Conservation (phyloP, 73 alveolate species). For the Tetrahymena borealis region DNA sequence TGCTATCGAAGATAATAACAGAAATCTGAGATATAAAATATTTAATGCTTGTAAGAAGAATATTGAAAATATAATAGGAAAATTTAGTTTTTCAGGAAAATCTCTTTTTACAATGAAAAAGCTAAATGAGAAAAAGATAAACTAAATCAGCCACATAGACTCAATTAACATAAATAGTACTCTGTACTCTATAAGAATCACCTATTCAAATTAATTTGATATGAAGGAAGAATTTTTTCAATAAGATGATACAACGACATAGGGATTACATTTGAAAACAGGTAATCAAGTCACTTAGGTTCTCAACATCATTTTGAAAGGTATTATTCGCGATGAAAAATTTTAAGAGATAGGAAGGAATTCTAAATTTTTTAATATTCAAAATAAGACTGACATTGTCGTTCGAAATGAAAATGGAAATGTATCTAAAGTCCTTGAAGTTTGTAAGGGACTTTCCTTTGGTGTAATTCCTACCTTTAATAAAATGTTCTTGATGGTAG, state of each 20-base stretch:
- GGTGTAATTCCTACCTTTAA: too few relatives aligned
- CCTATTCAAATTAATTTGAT: too few relatives aligned
- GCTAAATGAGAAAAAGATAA: neutral
- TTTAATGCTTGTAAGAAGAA: neutral
- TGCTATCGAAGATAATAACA: neutral
- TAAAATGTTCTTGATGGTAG: neutral
- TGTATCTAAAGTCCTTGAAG: too few relatives aligned
- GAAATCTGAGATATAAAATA: neutral
- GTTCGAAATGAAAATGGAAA: too few relatives aligned
- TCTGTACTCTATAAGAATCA: too few relatives aligned
- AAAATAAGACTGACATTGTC: neutral
- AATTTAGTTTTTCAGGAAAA: neutral
- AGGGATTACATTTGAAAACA: too few relatives aligned
- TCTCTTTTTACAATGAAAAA: neutral
- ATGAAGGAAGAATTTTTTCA: too few relatives aligned
- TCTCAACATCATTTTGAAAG: neutral
- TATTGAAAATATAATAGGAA: neutral
- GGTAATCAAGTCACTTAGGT: neutral
- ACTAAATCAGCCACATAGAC: neutral
- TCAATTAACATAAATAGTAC: neutral
- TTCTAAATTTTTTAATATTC: neutral
- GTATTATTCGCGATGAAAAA: neutral
- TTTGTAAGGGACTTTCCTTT: too few relatives aligned
- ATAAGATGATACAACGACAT: too few relatives aligned
- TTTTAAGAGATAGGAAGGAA: neutral